Conservation (phyloP, 768 basidiomycete genomes). For the Amanita fuliginea region DNA sequence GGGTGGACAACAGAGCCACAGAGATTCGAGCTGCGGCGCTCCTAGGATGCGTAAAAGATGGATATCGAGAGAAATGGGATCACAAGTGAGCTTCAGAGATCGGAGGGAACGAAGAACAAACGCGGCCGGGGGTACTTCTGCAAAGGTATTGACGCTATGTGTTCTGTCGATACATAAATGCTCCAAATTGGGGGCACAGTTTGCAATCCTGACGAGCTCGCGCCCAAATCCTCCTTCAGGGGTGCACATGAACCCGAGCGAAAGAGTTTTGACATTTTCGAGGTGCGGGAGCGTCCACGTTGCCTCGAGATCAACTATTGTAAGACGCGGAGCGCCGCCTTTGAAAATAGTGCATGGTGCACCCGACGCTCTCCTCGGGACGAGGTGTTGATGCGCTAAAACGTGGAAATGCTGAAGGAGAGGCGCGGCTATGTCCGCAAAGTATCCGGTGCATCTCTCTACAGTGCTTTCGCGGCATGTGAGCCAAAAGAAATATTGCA, state of each 20-base stretch:
- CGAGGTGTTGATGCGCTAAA: neutral
- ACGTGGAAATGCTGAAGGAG: neutral
- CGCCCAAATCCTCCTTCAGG: neutral
- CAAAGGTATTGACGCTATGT: neutral
- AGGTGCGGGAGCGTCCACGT: slow-evolving; percentile 13
- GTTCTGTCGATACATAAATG: neutral
- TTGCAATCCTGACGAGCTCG: neutral
- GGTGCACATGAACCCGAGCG: neutral
- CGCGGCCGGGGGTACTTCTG: neutral
- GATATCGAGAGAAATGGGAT: slow-evolving; percentile 14
- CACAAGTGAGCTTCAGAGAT: slow-evolving; percentile 18
- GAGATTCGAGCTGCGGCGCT: slow-evolving; percentile 21
- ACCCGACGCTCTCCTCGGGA: neutral
- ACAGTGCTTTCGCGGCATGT: neutral
- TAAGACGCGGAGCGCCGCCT: slow-evolving; percentile 14
- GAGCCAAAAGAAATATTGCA: slow-evolving; percentile 3
- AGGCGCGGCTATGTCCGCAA: slow-evolving; percentile 1
- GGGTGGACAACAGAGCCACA: slow-evolving; percentile 22
- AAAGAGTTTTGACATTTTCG: slow-evolving; percentile 20
- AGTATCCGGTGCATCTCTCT: neutral
- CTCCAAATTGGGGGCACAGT: neutral
- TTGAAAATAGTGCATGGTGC: slow-evolving; percentile 10
- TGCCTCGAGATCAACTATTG: slow-evolving; percentile 11
- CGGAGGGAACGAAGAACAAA: slow-evolving; percentile 11
- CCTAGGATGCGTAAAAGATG: slow-evolving; percentile 16